phyloP scores from a whole-genome alignment of 169 alveolate genomes.

The Eimeria tenella region DNA sequence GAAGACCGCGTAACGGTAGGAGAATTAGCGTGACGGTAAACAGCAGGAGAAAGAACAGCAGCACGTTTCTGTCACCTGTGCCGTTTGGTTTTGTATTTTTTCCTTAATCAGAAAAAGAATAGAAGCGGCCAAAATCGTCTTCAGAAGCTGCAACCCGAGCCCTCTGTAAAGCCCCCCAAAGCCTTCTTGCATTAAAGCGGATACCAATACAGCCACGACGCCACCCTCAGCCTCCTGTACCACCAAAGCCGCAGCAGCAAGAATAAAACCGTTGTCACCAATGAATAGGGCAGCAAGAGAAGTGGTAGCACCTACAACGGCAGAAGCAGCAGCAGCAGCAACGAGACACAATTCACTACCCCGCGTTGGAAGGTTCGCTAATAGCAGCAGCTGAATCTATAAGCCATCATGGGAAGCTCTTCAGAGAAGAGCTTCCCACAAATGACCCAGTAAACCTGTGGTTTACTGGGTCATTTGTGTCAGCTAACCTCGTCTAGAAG shows the following conservation, averaged over 20 bases:
- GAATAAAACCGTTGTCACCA: background rate
- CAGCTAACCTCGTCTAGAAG: background rate
- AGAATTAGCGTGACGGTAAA: background rate
- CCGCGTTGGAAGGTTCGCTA: too few relatives aligned
- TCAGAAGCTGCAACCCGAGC: slow-evolving; percentile 57
- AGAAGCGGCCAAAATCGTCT: slow-evolving; percentile 57
- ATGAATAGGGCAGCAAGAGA: background rate
- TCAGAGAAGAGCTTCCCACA: too few relatives aligned
- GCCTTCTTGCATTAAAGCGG: slow-evolving; percentile 36
- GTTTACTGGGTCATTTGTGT: too few relatives aligned
- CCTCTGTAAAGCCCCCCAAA: slow-evolving; percentile 48
- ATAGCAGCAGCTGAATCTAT: too few relatives aligned
- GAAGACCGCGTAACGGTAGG: background rate
- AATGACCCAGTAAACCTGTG: too few relatives aligned
- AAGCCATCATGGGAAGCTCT: too few relatives aligned
- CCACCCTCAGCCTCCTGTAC: slow-evolving; percentile 9
- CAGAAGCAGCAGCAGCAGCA: too few relatives aligned
- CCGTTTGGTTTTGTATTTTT: background rate
- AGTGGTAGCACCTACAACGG: too few relatives aligned
- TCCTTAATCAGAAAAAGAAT: slow-evolving; percentile 64
- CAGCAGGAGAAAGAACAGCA: background rate
- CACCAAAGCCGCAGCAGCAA: background rate
- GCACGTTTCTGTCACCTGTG: background rate
- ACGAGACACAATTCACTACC: too few relatives aligned
- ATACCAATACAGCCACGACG: background rate